Evolutionary conservation across 2,329 filamentous ascomycete genomes (phyloP), one percentile per base, ranked within the genome.

Genomic region (Penicillium freii): DNA sequence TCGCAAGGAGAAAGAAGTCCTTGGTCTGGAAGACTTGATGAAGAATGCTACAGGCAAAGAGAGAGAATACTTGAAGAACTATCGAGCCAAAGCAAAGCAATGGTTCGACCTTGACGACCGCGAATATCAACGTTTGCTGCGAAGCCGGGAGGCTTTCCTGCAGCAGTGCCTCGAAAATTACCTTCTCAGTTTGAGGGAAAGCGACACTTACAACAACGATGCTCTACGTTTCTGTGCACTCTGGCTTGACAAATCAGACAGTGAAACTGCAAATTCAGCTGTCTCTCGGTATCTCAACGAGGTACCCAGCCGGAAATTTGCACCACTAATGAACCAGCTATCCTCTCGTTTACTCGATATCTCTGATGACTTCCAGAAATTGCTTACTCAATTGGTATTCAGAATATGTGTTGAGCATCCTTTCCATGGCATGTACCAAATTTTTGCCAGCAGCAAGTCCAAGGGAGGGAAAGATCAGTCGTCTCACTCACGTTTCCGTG

Each of bases 371-470:
- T 99, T 99, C 69, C 94, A 99, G 68, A 81, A 80, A 40, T 80
- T 93, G 1, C 79, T 99, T 2, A 84, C 86, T 51, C 80, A 81
- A 2, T 78, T 99, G 19, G 87, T 97, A 4, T 85, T 87, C 68
- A 87, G 87, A 9, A 96, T 99, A 54, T 97, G 93, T 69, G 81
- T 84, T 11, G 92, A 99, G 56, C 94, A 99, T 75, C 95, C 94
- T 0, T 96, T 92, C 72, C 95, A 99, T 71, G 92, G 92, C 48
- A 93, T 97, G 87, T 96, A 99, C 71, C 92, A 97, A 66, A 91
- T 99, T 42, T 97, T 93, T 80, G 90, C 92, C 2, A 87, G 89
- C 23, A 87, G 85, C 44, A 89, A 87, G 66, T 86, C 84, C 50
- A 86, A 87, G 65, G 81, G 73, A 51, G 76, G 81, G 51, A 87